Base-by-base conservation (phyloP, 352 stramenopile genomes). In the Phytopythium boreale region DNA sequence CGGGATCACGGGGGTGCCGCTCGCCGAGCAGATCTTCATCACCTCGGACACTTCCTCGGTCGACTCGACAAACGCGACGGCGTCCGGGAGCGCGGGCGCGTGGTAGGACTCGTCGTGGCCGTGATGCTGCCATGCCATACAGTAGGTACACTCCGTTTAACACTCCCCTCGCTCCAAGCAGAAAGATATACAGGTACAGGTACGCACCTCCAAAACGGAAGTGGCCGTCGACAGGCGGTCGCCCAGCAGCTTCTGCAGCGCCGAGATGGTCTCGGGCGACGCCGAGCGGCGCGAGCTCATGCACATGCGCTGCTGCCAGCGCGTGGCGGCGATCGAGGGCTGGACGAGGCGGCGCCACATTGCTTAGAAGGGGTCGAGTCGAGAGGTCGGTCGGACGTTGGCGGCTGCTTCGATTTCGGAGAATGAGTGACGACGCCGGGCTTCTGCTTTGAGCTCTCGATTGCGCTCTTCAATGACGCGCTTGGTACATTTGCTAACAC, bases 41-140 rank as follows among this genome's bases (percentile, higher is more conserved):
- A 99, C 86, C 47, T 87, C 69, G 17, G 80, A 76, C 12, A 98
- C 88, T 71, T 98, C 87, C 59, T 96, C 76, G 2, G 88, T 95
- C 31, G 66, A 90, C 27, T 87, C 58, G 49, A 95, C 90, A 63
- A 89, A 90, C 26, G 93, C 78, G 12, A 98, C 87, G 14, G 81
- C 90, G 62, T 95, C 84, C 6, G 95, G 92, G 31, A 87, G 77
- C 27, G 76, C 62, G 5, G 83, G 76, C 20, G 79, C 72, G 81
- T 98, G 95, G 72, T 97, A 94, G 17, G 87, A 97, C 79, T 98
- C 92, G 37, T 96, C 92, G 34, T 74, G 78, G 4, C 90, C 93
- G 67, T 98, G 93, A 68, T 93, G 82, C 74, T 83, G 22, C 37
- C 19, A 7, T 51, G 36, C 9, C 31, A 49, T 36, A 53, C 47